Percentiles rank a stretch among this genome's conserved stretches.
phyloP scores from a whole-genome alignment of 2,329 filamentous ascomycete genomes.

The Ploettnerulaceae sp. region DNA sequence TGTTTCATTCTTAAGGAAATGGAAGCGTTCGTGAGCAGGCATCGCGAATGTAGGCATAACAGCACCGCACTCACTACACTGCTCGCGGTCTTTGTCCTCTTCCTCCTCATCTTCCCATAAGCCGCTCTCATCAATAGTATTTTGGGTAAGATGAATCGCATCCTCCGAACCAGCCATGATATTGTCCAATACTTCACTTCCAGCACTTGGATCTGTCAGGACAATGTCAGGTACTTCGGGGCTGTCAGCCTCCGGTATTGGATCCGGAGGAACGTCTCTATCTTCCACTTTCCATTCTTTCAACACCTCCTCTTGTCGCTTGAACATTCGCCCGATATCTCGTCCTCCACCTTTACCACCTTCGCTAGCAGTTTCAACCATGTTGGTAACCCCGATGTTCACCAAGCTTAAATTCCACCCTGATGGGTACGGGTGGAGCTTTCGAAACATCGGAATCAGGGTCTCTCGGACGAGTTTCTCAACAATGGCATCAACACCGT shows the following conservation, averaged over 20 bases:
- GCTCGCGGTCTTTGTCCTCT: slow-evolving; percentile 26
- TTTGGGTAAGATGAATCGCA: slow-evolving; percentile 24
- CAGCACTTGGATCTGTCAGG: slow-evolving; percentile 30
- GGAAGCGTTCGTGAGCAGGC: slow-evolving; percentile 45
- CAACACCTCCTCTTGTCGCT: slow-evolving; percentile 62
- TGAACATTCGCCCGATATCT: slow-evolving; percentile 82
- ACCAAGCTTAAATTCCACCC: slow-evolving; percentile 79
- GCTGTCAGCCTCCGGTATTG: not conserved
- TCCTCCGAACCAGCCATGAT: slow-evolving; percentile 28
- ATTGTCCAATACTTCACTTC: slow-evolving; percentile 22
- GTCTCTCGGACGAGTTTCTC: slow-evolving; percentile 65
- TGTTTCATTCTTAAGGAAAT: slow-evolving; percentile 29
- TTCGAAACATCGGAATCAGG: slow-evolving; percentile 67
- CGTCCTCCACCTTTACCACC: slow-evolving; percentile 51
- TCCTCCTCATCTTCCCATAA: slow-evolving; percentile 29
- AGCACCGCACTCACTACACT: slow-evolving; percentile 41
- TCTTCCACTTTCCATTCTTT: slow-evolving; percentile 61
- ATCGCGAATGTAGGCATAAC: slow-evolving; percentile 46
- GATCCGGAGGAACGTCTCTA: slow-evolving; percentile 33
- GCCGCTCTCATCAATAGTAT: slow-evolving; percentile 19
- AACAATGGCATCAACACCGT: slow-evolving; percentile 54
- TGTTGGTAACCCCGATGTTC: slow-evolving; percentile 84
- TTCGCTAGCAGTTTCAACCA: slow-evolving; percentile 52
- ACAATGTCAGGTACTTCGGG: slow-evolving; percentile 1
- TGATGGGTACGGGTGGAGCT: slow-evolving; percentile 57